Conservation (phyloP, 768 basidiomycete species). For the Boletus insuetus region DNA sequence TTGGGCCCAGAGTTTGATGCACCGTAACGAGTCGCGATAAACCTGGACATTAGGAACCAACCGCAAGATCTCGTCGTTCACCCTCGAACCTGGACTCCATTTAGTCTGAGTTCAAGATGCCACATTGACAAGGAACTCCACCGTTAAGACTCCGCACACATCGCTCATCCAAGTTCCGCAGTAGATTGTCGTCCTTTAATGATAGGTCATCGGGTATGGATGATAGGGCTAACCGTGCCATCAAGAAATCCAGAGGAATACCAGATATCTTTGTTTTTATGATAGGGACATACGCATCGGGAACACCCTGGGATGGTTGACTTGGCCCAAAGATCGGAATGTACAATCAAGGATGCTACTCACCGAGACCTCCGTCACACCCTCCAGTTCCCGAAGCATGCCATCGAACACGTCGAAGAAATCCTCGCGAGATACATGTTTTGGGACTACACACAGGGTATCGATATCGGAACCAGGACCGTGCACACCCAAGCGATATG, state of each 20-base stretch:
- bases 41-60: conserved; percentile 92
- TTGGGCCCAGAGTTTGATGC: conserved; percentile 98
- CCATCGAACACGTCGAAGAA: conserved; percentile 91
- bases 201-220: conserved; percentile 91
- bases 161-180: conserved; percentile 91
- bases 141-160: conserved; percentile 95
- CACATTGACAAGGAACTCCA: conserved; percentile 24
- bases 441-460: conserved; percentile 96
- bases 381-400: conserved; percentile 82
- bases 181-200: conserved; percentile 84
- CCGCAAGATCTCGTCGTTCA: conserved; percentile 93
- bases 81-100: conserved; percentile 70
- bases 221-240: conserved; percentile 84
- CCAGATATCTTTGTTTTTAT: conserved; percentile 90
- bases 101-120: conserved; percentile 10
- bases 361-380: conserved; percentile 86
- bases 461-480: conserved; percentile 96
- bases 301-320: conserved; percentile 67
- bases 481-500: conserved; percentile 96
- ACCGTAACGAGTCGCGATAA: conserved; percentile 91
- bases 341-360: conserved; percentile 32
- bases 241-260: conserved; percentile 90
- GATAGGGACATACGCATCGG: conserved; percentile 95
- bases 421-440: conserved; percentile 93
- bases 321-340: background rate